Evolutionary conservation across 441 rosid genomes (phyloP), one percentile per base, ranked within the genome.

Genomic region (Eruca vesicaria): DNA sequence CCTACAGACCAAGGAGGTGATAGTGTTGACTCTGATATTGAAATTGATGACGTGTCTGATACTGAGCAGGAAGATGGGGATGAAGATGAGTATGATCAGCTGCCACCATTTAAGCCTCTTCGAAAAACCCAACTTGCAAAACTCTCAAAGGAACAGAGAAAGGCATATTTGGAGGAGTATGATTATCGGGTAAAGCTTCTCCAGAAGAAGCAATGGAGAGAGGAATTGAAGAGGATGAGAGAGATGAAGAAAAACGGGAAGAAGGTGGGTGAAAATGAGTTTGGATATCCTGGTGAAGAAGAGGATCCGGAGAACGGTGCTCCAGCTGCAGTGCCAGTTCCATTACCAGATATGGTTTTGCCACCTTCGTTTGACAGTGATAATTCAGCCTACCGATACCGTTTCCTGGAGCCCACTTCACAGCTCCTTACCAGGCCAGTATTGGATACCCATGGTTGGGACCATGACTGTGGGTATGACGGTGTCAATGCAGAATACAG

Each of bases 101-200:
- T 95, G 68, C 99, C 99, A 53, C 93, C 99, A 60, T 94, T 94
- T 79, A 94, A 86, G 82, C 96, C 97, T 67, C 93, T 94, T 33
- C 80, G 86, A 71, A 90, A 83, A 76, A 63, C 81, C 28, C 92
- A 89, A 79, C 83, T 89, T 70, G 84, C 89, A 10, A 90, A 84
- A 63, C 92, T 90, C 18, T 86, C 86, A 76, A 87, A 81, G 65
- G 90, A 85, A 31, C 96, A 90, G 74, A 84, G 74, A 74, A 89
- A 85, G 68, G 90, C 92, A 28, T 90, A 90, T 60, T 80, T 87
- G 2, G 97, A 90, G 78, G 97, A 90, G 84, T 90, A 90, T 76
- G 97, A 90, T 81, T 90, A 90, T 69, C 75, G 94, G 68, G 97
- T 87, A 71, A 89, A 90, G 77, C 92, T 90, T 57, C 84, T 90